Evolutionary conservation across 2,329 filamentous ascomycete species (phyloP).

Genomic region (Cytospora chrysosperma): DNA sequence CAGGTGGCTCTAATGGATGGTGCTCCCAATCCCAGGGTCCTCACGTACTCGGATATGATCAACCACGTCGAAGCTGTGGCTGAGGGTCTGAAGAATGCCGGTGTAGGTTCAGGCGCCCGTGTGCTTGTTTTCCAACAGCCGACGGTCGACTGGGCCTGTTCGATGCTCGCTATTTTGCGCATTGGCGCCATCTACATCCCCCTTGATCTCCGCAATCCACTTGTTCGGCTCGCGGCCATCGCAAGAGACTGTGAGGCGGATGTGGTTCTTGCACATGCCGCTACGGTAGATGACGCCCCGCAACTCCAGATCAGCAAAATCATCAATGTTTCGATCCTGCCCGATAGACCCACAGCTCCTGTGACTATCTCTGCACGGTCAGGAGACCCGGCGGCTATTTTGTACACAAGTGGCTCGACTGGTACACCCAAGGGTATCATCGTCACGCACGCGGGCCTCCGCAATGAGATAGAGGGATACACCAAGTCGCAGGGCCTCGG

Average conservation of each 20-base stretch:
- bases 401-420: slow-evolving; percentile 37
- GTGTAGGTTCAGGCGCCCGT: slow-evolving; percentile 9
- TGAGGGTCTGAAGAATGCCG: background rate
- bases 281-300: slow-evolving; percentile 8
- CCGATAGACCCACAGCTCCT: background rate
- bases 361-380: background rate
- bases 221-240: slow-evolving; percentile 34
- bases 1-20: slow-evolving; percentile 19
- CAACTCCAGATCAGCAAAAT: background rate
- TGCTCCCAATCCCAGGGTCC: slow-evolving; percentile 11
- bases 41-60: slow-evolving; percentile 38
- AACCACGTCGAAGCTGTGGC: slow-evolving; percentile 30
- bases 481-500: slow-evolving; percentile 24
- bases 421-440: slow-evolving; percentile 43
- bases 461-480: slow-evolving; percentile 31
- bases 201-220: slow-evolving; percentile 37
- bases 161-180: slow-evolving; percentile 41
- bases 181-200: slow-evolving; percentile 41
- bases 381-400: slow-evolving; percentile 29
- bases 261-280: slow-evolving; percentile 26
- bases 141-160: slow-evolving; percentile 34
- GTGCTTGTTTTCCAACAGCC: slow-evolving; percentile 44
- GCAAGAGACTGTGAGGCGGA: slow-evolving; percentile 32
- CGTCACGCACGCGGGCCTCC: slow-evolving; percentile 33
- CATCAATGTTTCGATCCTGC: background rate